Base-by-base conservation (phyloP, 1,284 basidiomycete species). In the Coniferiporia weirii region DNA sequence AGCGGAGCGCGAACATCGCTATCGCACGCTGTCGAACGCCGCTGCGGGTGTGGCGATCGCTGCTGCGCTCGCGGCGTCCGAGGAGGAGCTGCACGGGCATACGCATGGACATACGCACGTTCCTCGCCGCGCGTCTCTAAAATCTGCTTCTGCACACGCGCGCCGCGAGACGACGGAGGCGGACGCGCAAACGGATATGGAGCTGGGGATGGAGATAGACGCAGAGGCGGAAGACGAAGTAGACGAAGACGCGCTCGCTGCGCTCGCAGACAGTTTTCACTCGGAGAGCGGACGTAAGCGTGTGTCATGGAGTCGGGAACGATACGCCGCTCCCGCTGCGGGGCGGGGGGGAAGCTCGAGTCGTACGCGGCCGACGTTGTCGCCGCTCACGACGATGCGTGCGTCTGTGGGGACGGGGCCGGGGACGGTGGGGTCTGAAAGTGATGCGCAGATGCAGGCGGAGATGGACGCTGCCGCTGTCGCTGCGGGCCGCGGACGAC, bases 301-400 rank as follows among this genome's bases (percentile, higher is more conserved):
- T 32, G 79, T 87, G 2, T 83, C 82, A 0, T 89, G 85, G 86
- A 87, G 82, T 64, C 79, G 75, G 48, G 87, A 89, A 63, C 78
- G 82, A 17, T 47, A 46, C 34, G 32, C 17, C 27, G 27, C 27
- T 27, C n/a, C 17, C 27, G 27, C 27, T 27, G 5, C 27, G 5
- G 53, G 45, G 34, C 50, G 54, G 8, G 54, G 58, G 8, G 56
- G 56, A 38, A 58, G 61, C 51, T 49, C 51, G 47, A 61, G 60
- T 44, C 60, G 56, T 40, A 36, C 38, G 19, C 45, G 19, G 9
- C 4, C 46, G 4, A 36, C 36, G 17, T 13, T 61, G 36, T 57
- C 60, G 9, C 52, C 55, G 22, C 22, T 61, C n/a, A 48, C 51
- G 1, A 43, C 60, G 4, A 48, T 57, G 10, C 56, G 49, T 34